These are phyloP conservation scores for Aspergillus sparsus DNA, from an alignment of 495 filamentous ascomycete species.

Conservation along the genomic window DNA sequence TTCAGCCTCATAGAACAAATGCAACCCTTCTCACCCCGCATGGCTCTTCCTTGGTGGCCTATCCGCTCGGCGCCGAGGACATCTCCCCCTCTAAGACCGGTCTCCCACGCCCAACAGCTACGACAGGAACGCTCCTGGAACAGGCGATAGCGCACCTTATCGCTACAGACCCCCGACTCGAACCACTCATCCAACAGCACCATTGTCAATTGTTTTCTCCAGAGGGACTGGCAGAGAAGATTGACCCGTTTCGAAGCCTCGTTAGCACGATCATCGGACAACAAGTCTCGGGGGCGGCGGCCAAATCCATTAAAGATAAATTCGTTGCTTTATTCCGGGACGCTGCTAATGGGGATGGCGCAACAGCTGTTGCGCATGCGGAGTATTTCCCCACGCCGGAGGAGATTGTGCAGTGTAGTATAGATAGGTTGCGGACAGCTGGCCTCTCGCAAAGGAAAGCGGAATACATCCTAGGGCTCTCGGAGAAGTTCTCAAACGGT, in stretches of 20 bases:
- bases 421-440: conserved; percentile 72
- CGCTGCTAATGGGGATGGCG: conserved; percentile 22
- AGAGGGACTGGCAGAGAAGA: conserved; percentile 74
- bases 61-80: conserved; percentile 46
- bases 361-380: conserved; percentile 19
- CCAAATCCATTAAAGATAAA: conserved; percentile 79
- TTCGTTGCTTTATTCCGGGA: conserved; percentile 76
- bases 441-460: conserved; percentile 91
- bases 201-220: conserved; percentile 78
- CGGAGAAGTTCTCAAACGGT: conserved; percentile 73
- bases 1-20: conserved; percentile 66
- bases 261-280: conserved; percentile 89
- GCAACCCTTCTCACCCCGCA: conserved; percentile 78
- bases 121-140: conserved; percentile 72
- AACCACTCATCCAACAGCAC: conserved; percentile 70
- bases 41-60: conserved; percentile 67
- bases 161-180: conserved; percentile 70
- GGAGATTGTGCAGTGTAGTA: conserved; percentile 59
- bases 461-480: conserved; percentile 86
- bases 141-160: conserved; percentile 79
- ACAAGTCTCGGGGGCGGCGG: conserved; percentile 91
- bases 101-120: conserved; percentile 53
- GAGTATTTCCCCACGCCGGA: conserved; percentile 73
- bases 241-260: conserved; percentile 86
- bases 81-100: conserved; percentile 61